phyloP scores from a whole-genome alignment of 345 rosid genomes.

The Sisymbrium altissimum region DNA sequence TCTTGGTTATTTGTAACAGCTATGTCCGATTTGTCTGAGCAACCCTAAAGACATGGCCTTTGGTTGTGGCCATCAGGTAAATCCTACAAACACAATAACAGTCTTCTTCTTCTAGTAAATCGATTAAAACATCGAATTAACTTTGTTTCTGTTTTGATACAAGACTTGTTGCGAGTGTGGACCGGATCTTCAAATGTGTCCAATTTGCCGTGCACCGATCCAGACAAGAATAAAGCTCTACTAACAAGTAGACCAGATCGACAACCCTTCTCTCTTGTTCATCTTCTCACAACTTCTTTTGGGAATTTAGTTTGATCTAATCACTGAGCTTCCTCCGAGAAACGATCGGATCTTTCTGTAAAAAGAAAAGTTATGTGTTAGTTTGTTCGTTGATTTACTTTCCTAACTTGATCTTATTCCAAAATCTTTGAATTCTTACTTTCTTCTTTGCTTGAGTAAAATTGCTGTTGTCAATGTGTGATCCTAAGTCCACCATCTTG shows the following conservation, averaged over 20 bases:
- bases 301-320: constrained; percentile 27
- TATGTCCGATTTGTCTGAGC: constrained; percentile 78
- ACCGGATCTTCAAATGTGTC: constrained; percentile 66
- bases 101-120: neutral
- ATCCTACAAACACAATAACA: neutral
- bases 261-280: constrained; percentile 3
- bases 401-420: constrained; percentile 8
- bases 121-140: neutral
- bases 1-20: constrained; percentile 41
- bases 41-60: constrained; percentile 85
- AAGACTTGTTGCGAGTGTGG: constrained; percentile 93
- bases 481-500: neutral
- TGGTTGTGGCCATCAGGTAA: constrained; percentile 98
- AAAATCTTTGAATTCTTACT: neutral
- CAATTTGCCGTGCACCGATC: constrained; percentile 75
- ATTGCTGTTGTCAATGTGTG: neutral
- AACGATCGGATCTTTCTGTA: constrained; percentile 21
- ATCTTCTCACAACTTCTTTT: neutral
- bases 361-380: neutral
- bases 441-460: constrained; percentile 21
- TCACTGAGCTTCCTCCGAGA: constrained; percentile 17
- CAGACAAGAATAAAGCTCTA: constrained; percentile 84
- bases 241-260: constrained; percentile 32
- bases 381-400: constrained; percentile 8
- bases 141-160: constrained; percentile 1